Evolutionary conservation across 2,329 filamentous ascomycete species (phyloP).

Genomic region (Aplosporella prunicola): DNA sequence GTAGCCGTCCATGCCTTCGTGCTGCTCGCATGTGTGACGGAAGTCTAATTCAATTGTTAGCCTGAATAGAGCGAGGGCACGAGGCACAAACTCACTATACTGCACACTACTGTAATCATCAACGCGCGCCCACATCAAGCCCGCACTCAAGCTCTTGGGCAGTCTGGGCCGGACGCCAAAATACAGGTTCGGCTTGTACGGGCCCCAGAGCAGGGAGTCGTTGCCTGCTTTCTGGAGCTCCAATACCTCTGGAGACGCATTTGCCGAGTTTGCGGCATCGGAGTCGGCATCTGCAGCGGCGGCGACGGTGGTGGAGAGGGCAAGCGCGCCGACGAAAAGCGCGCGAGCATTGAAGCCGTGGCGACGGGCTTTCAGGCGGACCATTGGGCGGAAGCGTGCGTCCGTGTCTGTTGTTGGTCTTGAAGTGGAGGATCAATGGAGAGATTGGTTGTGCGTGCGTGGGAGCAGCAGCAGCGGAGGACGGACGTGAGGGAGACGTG

Average conservation of each 20-base stretch:
- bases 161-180: conserved; percentile 81
- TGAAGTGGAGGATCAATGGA: no score
- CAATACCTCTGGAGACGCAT: conserved; percentile 3
- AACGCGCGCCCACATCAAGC: conserved; percentile 80
- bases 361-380: no score
- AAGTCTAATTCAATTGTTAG: conserved; percentile 60
- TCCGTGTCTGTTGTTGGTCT: background rate
- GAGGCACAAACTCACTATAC: conserved; percentile 52
- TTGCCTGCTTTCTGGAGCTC: conserved; percentile 49
- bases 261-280: background rate
- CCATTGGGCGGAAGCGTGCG: background rate
- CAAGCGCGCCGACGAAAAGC: conserved; percentile 15
- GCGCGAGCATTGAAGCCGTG: no score
- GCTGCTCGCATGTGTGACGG: conserved; percentile 90
- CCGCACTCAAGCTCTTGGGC: conserved; percentile 70
- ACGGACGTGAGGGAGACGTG: no score
- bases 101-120: conserved; percentile 70
- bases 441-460: no score
- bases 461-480: no score
- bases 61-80: background rate
- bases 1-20: conserved; percentile 81
- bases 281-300: conserved; percentile 21
- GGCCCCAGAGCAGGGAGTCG: conserved; percentile 87
- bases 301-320: conserved; percentile 19
- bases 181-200: conserved; percentile 88